Percentiles rank a stretch among this genome's conserved stretches.
Conservation (phyloP, 768 basidiomycete genomes). For the Hypholoma fasciculare region DNA sequence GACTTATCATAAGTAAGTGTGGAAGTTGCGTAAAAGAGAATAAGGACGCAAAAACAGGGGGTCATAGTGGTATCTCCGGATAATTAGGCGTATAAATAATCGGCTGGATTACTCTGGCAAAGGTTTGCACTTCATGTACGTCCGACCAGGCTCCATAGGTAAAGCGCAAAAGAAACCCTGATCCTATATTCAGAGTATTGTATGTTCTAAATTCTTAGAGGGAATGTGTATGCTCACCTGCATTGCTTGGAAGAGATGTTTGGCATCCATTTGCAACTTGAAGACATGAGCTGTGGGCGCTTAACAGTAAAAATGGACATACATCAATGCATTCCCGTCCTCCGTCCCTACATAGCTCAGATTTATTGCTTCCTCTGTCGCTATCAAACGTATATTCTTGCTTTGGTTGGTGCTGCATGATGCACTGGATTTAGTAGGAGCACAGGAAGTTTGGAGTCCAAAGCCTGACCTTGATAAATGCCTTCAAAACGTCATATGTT, state of each 20-base stretch:
- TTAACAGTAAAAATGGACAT: background rate
- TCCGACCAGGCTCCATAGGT: slow-evolving; percentile 63
- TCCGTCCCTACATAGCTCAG: slow-evolving; percentile 57
- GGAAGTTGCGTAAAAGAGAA: background rate
- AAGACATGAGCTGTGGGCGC: background rate
- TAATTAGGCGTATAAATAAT: background rate
- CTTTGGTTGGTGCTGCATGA: slow-evolving; percentile 45
- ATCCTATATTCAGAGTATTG: slow-evolving; percentile 34
- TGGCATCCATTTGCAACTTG: slow-evolving; percentile 65
- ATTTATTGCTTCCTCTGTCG: slow-evolving; percentile 53
- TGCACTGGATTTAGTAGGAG: background rate
- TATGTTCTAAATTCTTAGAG: background rate
- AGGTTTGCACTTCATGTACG: slow-evolving; percentile 71
- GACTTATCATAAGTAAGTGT: background rate
- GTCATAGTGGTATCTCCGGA: background rate
- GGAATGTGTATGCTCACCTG: slow-evolving; percentile 43
- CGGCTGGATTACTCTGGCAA: slow-evolving; percentile 39
- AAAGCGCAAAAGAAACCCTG: slow-evolving; percentile 70
- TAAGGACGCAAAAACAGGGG: background rate
- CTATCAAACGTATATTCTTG: slow-evolving; percentile 64
- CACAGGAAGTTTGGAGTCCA: background rate
- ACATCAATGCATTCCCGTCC: slow-evolving; percentile 48
- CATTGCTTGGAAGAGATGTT: slow-evolving; percentile 67
- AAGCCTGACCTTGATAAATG: slow-evolving; percentile 42
- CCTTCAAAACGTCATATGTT: slow-evolving; percentile 32